Conservation (phyloP, 2,329 filamentous ascomycete genomes). For the Ramularia endophylla region DNA sequence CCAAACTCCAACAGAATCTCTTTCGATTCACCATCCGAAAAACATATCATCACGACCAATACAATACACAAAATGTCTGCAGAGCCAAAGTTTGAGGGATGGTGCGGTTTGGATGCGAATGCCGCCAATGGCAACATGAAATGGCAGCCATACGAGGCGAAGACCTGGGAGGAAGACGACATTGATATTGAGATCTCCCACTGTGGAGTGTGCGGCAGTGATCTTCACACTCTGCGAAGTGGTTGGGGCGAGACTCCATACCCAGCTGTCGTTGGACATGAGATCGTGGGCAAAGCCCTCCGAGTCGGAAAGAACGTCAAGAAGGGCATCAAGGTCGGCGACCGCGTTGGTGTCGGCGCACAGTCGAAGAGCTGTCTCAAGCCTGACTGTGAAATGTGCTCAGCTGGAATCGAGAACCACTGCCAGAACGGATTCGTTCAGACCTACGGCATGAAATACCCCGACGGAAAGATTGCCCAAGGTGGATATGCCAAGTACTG, state of each 20-base stretch:
- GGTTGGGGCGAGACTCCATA: slow-evolving; percentile 40
- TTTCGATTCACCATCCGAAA: neutral
- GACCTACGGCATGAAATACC: slow-evolving; percentile 20
- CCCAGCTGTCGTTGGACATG: slow-evolving; percentile 7
- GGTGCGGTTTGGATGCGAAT: slow-evolving; percentile 47
- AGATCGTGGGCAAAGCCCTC: slow-evolving; percentile 30
- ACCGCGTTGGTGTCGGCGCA: slow-evolving; percentile 46
- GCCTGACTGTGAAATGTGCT: slow-evolving; percentile 48
- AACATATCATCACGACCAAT: too few species aligned
- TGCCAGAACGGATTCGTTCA: slow-evolving; percentile 27
- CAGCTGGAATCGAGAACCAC: slow-evolving; percentile 38
- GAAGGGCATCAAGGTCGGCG: slow-evolving; percentile 30
- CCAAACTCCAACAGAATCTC: too few species aligned
- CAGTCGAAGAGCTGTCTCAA: slow-evolving; percentile 43
- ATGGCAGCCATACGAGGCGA: slow-evolving; percentile 38
- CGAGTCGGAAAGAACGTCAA: slow-evolving; percentile 26
- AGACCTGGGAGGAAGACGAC: slow-evolving; percentile 34
- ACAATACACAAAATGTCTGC: slow-evolving; percentile 1
- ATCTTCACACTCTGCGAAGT: slow-evolving; percentile 26
- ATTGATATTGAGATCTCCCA: slow-evolving; percentile 37
- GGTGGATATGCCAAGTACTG: slow-evolving; percentile 54
- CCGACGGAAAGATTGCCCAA: slow-evolving; percentile 37
- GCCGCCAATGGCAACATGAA: slow-evolving; percentile 49
- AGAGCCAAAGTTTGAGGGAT: slow-evolving; percentile 51
- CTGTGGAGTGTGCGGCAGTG: slow-evolving; percentile 32